A percentile compares a stretch with the other conserved stretches of the same genome.
These are phyloP conservation scores for Sarocladium brachiariae DNA, from an alignment of 2,329 filamentous ascomycete genomes.

Conservation along the genomic window DNA sequence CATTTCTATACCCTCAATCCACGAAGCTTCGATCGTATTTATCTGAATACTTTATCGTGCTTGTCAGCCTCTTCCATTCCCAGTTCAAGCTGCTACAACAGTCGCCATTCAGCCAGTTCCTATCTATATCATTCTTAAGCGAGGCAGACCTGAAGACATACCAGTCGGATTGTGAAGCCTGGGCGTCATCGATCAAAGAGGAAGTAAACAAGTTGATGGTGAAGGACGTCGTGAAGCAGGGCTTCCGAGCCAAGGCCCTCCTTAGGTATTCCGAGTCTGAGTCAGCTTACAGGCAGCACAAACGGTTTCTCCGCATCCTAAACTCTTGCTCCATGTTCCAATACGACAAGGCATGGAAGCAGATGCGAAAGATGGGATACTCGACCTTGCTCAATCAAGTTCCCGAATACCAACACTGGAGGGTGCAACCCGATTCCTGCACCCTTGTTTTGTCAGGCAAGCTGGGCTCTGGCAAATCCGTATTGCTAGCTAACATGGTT, in stretches of 20 bases:
- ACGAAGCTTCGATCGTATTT: constrained; percentile 27
- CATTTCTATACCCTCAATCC: constrained; percentile 31
- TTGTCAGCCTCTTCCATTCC: constrained; percentile 31
- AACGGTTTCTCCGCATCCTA: constrained; percentile 21
- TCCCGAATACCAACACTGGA: constrained; percentile 16
- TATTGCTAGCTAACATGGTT: constrained; percentile 36
- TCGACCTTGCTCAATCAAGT: constrained; percentile 18
- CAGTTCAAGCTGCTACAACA: constrained; percentile 20
- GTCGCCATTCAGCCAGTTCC: no score
- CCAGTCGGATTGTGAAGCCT: constrained; percentile 26
- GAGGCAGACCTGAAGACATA: constrained; percentile 25
- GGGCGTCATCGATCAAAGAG: constrained; percentile 29
- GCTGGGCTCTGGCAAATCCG: constrained; percentile 38
- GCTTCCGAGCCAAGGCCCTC: constrained; percentile 15
- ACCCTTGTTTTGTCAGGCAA: constrained; percentile 31
- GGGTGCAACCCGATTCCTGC: neutral
- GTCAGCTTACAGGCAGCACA: constrained; percentile 10
- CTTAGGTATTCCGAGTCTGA: neutral
- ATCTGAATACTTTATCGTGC: constrained; percentile 33
- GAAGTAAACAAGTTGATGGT: constrained; percentile 19
- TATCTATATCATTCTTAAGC: constrained; percentile 15
- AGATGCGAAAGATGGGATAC: constrained; percentile 31
- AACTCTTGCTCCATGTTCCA: constrained; percentile 35
- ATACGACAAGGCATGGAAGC: constrained; percentile 33
- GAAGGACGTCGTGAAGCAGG: constrained; percentile 20